Percentiles rank a stretch among this genome's conserved stretches.
Conservation (phyloP, 2,329 filamentous ascomycete genomes). For the Sclerotiophoma versabilis region DNA sequence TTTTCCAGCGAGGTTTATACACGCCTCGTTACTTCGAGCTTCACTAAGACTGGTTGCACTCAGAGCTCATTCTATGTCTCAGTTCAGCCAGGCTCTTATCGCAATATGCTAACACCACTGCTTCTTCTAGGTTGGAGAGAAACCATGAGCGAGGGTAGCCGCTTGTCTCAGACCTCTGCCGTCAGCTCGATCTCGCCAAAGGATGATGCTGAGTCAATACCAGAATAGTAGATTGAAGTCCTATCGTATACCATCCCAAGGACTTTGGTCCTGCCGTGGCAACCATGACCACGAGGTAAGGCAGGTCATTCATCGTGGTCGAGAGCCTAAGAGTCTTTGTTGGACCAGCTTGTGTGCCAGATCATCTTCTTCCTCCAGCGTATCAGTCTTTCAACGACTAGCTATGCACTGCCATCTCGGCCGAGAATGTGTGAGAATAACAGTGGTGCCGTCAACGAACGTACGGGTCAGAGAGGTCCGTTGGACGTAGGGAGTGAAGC, state of each 20-base stretch:
- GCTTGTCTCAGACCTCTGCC: slow-evolving; percentile 4
- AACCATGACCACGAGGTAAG: neutral
- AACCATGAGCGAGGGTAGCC: neutral
- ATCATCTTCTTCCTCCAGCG: neutral
- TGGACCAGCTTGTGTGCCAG: neutral
- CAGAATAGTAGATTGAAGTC: neutral
- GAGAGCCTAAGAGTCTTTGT: neutral
- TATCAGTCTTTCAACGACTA: neutral
- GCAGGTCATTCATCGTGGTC: neutral
- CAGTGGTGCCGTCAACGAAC: neutral
- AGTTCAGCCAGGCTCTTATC: neutral
- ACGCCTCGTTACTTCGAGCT: neutral
- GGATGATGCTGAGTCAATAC: neutral
- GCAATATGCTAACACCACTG: neutral
- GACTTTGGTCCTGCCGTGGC: neutral
- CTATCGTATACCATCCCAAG: neutral
- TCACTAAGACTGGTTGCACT: neutral
- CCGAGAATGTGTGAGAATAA: neutral
- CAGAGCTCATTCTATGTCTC: neutral
- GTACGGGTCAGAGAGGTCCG: neutral
- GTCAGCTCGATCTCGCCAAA: slow-evolving; percentile 4
- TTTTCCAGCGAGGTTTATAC: neutral
- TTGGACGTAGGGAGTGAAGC: slow-evolving; percentile 1
- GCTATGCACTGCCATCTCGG: neutral
- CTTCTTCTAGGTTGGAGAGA: neutral